Evolutionary conservation across 2,329 filamentous ascomycete species (phyloP).

Genomic region (Arthrobotrys pseudoclavata): DNA sequence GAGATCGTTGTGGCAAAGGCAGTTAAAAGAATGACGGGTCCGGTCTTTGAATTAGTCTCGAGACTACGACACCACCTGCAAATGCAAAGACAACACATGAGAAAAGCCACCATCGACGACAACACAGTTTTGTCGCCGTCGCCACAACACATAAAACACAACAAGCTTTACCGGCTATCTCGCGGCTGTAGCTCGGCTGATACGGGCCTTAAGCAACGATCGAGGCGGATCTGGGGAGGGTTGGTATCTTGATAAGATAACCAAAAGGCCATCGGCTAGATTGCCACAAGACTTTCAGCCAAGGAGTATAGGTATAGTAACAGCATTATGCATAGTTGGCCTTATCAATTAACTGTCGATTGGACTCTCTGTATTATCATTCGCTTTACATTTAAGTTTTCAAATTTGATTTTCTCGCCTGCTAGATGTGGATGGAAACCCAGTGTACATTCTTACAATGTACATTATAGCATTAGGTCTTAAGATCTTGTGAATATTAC

Average conservation of each 20-base stretch:
- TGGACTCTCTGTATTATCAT: too few species aligned
- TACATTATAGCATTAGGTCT: too few species aligned
- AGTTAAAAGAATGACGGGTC: background rate
- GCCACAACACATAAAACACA: conserved; percentile 6
- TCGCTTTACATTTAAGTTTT: too few species aligned
- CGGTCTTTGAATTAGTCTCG: background rate
- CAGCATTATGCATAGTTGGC: too few species aligned
- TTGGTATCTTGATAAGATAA: conserved; percentile 4
- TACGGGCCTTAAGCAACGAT: background rate
- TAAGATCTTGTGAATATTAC: too few species aligned
- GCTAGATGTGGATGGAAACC: too few species aligned
- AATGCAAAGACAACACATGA: background rate
- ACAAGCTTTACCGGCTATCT: background rate
- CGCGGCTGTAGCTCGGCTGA: conserved; percentile 4
- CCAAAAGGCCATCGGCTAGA: background rate
- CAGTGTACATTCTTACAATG: too few species aligned
- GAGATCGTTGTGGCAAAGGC: background rate
- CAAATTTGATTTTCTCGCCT: too few species aligned
- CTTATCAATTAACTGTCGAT: too few species aligned
- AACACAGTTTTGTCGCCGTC: background rate
- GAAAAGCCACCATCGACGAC: background rate
- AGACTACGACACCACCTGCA: background rate
- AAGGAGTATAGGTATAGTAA: background rate
- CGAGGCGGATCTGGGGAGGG: background rate
- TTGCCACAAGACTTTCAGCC: background rate